Conservation (phyloP, 306 rosid genomes). For the Gastrolobium bilobum region DNA sequence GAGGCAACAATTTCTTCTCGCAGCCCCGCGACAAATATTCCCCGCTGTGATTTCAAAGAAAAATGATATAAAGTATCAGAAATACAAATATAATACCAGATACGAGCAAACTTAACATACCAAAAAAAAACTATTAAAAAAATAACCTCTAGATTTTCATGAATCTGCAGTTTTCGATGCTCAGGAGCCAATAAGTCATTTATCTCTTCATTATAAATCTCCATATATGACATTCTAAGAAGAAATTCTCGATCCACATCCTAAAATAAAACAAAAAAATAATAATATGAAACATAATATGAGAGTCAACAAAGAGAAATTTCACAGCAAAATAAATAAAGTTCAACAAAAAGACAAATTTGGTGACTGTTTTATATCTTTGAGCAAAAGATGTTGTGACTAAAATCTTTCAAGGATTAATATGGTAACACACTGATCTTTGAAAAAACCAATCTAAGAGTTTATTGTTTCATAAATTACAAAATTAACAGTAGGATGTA, state of each 20-base stretch:
- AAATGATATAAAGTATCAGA: slow-evolving; percentile 37
- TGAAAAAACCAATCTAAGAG: neutral
- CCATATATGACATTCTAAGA: slow-evolving; percentile 98
- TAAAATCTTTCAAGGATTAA: neutral
- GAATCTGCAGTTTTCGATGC: slow-evolving; percentile 97
- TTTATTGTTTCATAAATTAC: neutral
- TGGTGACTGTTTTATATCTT: neutral
- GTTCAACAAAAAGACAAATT: slow-evolving; percentile 3
- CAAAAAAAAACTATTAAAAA: neutral
- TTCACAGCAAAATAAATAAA: neutral
- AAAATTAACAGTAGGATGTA: slow-evolving; percentile 9
- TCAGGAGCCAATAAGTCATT: slow-evolving; percentile 94
- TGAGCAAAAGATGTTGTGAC: too few relatives aligned
- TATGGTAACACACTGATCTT: neutral
- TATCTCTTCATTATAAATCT: slow-evolving; percentile 94
- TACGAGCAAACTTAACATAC: neutral
- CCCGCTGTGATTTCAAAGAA: slow-evolving; percentile 68
- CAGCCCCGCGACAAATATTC: slow-evolving; percentile 95
- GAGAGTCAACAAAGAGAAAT: slow-evolving; percentile 18
- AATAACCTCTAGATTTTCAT: slow-evolving; percentile 86
- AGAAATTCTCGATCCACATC: slow-evolving; percentile 89
- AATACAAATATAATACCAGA: slow-evolving; percentile 32
- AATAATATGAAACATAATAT: neutral
- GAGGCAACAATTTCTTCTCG: slow-evolving; percentile 96
- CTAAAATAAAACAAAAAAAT: slow-evolving; percentile 51